Evolutionary conservation across 495 filamentous ascomycete genomes (phyloP).

Genomic region (Cercophora sp.): DNA sequence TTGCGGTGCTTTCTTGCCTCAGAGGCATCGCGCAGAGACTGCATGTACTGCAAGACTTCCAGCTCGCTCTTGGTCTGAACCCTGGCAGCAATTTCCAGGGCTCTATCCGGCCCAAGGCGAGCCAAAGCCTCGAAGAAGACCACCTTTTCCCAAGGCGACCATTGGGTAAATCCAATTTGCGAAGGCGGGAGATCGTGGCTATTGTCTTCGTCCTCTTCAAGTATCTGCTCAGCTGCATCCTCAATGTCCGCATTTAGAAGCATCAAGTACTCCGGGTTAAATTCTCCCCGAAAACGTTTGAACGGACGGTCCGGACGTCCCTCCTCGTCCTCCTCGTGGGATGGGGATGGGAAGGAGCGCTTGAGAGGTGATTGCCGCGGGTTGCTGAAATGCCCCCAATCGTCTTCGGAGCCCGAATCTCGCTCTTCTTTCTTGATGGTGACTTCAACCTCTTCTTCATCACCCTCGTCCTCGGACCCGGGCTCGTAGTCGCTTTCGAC

Average conservation of each 20-base stretch:
- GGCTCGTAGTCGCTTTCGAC: not conserved
- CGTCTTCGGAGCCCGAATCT: not conserved
- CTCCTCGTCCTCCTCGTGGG: not conserved
- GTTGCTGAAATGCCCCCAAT: not conserved
- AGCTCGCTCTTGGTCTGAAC: conserved; percentile 69
- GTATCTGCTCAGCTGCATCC: conserved; percentile 32
- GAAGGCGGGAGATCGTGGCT: conserved; percentile 25
- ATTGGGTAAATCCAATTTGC: conserved; percentile 64
- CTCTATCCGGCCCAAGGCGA: conserved; percentile 57
- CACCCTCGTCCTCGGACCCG: not conserved
- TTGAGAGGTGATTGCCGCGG: no score
- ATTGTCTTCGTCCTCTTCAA: conserved; percentile 17
- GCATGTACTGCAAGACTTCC: conserved; percentile 68
- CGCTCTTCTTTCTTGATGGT: not conserved
- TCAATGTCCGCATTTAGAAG: conserved; percentile 56
- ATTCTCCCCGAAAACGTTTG: conserved; percentile 33
- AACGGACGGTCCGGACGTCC: conserved; percentile 14
- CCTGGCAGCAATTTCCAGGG: conserved; percentile 55
- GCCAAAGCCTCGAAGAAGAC: conserved; percentile 62
- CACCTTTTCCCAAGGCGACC: conserved; percentile 67
- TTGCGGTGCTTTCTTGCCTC: not conserved
- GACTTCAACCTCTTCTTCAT: not conserved
- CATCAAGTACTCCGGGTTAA: conserved; percentile 54
- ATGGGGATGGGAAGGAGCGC: no score
- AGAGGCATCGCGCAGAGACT: conserved; percentile 49